phyloP scores from a whole-genome alignment of 306 rosid genomes.

The Gynostemma pentaphyllum region DNA sequence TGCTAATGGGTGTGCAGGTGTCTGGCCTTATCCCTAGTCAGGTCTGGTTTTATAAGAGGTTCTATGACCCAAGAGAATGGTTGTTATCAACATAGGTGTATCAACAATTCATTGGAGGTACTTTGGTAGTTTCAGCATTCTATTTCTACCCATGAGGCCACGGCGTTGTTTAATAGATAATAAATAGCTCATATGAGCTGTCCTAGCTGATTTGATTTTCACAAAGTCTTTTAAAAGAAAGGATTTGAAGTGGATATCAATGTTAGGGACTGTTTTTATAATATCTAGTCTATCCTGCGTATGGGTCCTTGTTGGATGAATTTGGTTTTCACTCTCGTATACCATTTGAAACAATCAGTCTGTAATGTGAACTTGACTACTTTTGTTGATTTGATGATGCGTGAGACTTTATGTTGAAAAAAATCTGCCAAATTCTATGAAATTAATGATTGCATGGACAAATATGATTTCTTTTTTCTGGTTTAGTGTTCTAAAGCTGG shows the following conservation, averaged over 20 bases:
- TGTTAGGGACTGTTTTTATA: background rate
- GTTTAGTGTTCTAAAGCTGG: too few species aligned
- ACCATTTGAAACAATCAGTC: background rate
- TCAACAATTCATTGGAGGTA: slow-evolving; percentile 74
- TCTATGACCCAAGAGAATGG: slow-evolving; percentile 89
- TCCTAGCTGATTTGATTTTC: background rate
- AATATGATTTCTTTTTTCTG: too few species aligned
- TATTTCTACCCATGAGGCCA: background rate
- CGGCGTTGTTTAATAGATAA: background rate
- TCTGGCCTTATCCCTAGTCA: slow-evolving; percentile 88
- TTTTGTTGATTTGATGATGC: background rate
- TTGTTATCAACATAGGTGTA: slow-evolving; percentile 87
- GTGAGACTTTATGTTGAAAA: background rate
- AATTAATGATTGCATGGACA: too few species aligned
- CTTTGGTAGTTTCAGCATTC: slow-evolving; percentile 10
- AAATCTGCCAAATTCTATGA: too few species aligned
- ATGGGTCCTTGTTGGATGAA: background rate
- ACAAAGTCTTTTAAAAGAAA: background rate
- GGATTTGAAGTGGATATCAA: background rate
- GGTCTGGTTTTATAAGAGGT: slow-evolving; percentile 89
- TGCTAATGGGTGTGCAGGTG: slow-evolving; percentile 44
- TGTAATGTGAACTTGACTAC: background rate
- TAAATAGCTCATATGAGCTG: too few species aligned
- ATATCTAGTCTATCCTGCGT: background rate
- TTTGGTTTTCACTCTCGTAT: background rate